Conservation (phyloP, 306 rosid genomes). For the Carpinus viminea region DNA sequence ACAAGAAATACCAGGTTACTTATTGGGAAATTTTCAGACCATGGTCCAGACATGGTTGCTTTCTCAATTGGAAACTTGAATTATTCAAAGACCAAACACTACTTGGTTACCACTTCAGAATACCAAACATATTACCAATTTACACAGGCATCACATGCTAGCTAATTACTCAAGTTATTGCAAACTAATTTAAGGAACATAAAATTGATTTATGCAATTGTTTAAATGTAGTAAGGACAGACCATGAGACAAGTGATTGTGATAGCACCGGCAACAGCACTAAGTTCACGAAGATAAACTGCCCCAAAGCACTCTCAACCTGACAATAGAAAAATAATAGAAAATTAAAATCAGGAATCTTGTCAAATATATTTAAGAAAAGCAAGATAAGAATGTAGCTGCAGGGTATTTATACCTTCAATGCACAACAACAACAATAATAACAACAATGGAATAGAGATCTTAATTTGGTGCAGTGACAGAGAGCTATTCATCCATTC, state of each 20-base stretch:
- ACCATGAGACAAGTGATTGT: conserved; percentile 95
- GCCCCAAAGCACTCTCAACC: conserved; percentile 61
- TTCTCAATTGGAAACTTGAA: neutral
- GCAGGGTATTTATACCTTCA: neutral
- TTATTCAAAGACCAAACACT: neutral
- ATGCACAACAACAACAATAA: neutral
- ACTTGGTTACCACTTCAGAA: neutral
- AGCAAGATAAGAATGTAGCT: neutral
- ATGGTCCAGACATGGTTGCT: neutral
- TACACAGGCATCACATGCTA: neutral
- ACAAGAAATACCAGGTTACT: neutral
- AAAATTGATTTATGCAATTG: conserved; percentile 13
- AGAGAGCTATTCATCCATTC: neutral
- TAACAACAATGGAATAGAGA: neutral
- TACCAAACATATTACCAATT: neutral
- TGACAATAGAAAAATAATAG: conserved; percentile 32
- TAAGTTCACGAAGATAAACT: conserved; percentile 68
- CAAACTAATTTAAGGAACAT: neutral
- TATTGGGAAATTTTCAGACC: neutral
- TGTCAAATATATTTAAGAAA: conserved; percentile 5
- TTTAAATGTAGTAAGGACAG: conserved; percentile 23
- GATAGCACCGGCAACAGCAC: conserved; percentile 82
- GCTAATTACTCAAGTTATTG: neutral
- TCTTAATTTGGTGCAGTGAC: neutral
- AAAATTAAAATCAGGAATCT: conserved; percentile 27